Evolutionary conservation across 495 filamentous ascomycete species (phyloP).

Genomic region (Polyplosphaeria fusca): DNA sequence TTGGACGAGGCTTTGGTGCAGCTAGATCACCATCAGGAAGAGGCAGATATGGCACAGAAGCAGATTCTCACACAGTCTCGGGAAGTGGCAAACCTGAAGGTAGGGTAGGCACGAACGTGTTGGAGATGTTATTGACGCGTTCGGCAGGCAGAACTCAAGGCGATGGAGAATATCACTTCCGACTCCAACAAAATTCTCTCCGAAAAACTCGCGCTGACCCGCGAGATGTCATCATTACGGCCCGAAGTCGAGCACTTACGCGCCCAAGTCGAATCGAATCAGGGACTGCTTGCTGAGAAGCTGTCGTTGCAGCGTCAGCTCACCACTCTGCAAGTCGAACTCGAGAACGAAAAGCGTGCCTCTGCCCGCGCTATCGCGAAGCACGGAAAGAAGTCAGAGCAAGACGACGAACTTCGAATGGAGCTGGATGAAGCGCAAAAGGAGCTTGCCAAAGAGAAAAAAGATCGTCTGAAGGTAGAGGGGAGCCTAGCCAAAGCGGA

Average conservation of each 20-base stretch:
- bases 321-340: conserved; percentile 69
- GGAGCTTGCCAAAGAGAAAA: conserved; percentile 45
- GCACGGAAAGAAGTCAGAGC: conserved; percentile 30
- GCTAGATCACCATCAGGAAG: conserved; percentile 55
- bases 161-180: conserved; percentile 58
- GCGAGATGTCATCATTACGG: conserved; percentile 66
- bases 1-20: conserved; percentile 56
- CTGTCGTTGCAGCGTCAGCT: conserved; percentile 70
- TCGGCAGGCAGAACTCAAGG: conserved; percentile 62
- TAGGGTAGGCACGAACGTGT: no score
- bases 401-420: conserved; percentile 25
- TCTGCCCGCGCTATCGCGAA: conserved; percentile 59
- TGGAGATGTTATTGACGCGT: no score
- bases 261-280: conserved; percentile 63
- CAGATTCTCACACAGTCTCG: conserved; percentile 55
- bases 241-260: conserved; percentile 76
- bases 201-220: conserved; percentile 71
- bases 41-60: conserved; percentile 54
- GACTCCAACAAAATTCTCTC: conserved; percentile 67
- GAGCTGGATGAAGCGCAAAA: conserved; percentile 42
- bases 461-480: conserved; percentile 44
- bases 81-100: conserved; percentile 67
- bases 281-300: conserved; percentile 68
- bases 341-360: conserved; percentile 72
- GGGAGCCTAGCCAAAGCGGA: conserved; percentile 36